A percentile compares a stretch with the other conserved stretches of the same genome.
Conservation (phyloP, 2,329 filamentous ascomycete species). For the Diaporthe amygdali region DNA sequence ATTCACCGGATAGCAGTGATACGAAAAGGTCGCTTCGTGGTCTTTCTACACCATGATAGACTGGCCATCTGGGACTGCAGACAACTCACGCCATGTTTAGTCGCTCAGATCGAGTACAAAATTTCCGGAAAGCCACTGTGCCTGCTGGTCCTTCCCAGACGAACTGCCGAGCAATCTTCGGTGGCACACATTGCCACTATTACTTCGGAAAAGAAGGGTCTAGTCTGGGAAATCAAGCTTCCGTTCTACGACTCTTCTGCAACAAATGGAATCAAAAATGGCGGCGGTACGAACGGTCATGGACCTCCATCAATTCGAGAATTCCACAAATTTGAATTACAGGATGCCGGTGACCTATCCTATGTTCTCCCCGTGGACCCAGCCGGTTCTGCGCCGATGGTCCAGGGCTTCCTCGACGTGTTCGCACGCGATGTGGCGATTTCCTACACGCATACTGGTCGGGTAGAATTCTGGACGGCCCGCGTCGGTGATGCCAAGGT, state of each 20-base stretch:
- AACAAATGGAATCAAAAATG: conserved; percentile 5
- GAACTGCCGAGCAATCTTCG: conserved; percentile 59
- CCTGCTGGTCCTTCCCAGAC: conserved; percentile 73
- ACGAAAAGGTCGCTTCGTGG: conserved; percentile 76
- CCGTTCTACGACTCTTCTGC: conserved; percentile 49
- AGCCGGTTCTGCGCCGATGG: conserved; percentile 73
- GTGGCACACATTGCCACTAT: conserved; percentile 80
- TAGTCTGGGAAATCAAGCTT: conserved; percentile 80
- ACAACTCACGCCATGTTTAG: conserved; percentile 57
- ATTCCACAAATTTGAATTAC: conserved; percentile 75
- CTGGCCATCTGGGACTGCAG: conserved; percentile 84
- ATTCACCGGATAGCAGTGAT: conserved; percentile 83
- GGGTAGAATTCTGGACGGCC: conserved; percentile 85
- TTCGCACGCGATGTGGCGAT: conserved; percentile 87
- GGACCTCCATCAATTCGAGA: conserved; percentile 56
- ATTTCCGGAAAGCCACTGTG: conserved; percentile 77
- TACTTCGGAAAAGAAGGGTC: conserved; percentile 76
- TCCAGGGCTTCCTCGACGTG: conserved; percentile 81
- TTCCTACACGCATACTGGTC: conserved; percentile 78
- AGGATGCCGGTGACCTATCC: conserved; percentile 61
- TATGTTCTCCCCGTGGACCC: conserved; percentile 85
- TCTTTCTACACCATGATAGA: conserved; percentile 76
- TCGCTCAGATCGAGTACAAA: conserved; percentile 64
- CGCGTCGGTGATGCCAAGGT: conserved; percentile 70
- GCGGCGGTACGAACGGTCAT: conserved; percentile 37